Base-by-base conservation (phyloP, 495 filamentous ascomycete species). In the Xylaria acuta region DNA sequence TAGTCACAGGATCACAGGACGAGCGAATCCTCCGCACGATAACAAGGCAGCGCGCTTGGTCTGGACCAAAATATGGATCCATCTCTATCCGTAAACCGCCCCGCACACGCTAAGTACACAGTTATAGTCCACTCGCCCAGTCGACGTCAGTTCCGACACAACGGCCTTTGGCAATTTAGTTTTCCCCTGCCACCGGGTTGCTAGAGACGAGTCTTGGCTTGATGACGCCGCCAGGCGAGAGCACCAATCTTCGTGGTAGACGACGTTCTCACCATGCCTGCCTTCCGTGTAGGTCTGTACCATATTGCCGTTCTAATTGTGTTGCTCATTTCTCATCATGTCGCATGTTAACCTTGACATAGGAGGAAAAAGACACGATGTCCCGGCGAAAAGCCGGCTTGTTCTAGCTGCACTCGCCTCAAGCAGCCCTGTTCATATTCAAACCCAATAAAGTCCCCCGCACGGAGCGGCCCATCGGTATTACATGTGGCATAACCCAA, bases 301-400 rank as follows among this genome's bases (percentile, higher is more conserved):
- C 36, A 49, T n/a, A n/a, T 72, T 67, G 43, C 40, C 47, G 45
- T 53, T 53, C 38, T 56, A 41, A n/a, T 14, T 45, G n/a, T 36
- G 11, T 38, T 41, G 22, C 59, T 45, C 38, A 5, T 41, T 41
- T 32, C n/a, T 47, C 1, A 30, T 54, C 56, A n/a, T 2, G 9
- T 53, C 18, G 25, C n/a, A 38, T 70, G 25, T 34, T 68, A 53
- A 68, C 58, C n/a, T 47, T 25, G 11, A 12, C 40, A 67, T 54
- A 85, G 83, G 75, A 73, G 83, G 68, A 85, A 86, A 75, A 86
- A 86, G 67, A 84, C 78, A 16, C 82, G 84, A 27, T 86, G 84
- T 73, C 84, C 84, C 2, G 84, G 82, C 9, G 84, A 86, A 72
- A 84, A 80, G 64, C 84, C 84, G 14, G 74, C 80, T 1, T 86